Percentiles rank a stretch among this genome's conserved stretches.
phyloP scores from a whole-genome alignment of 1,139 yeast genomes.

The Geotrichum macrosporum region DNA sequence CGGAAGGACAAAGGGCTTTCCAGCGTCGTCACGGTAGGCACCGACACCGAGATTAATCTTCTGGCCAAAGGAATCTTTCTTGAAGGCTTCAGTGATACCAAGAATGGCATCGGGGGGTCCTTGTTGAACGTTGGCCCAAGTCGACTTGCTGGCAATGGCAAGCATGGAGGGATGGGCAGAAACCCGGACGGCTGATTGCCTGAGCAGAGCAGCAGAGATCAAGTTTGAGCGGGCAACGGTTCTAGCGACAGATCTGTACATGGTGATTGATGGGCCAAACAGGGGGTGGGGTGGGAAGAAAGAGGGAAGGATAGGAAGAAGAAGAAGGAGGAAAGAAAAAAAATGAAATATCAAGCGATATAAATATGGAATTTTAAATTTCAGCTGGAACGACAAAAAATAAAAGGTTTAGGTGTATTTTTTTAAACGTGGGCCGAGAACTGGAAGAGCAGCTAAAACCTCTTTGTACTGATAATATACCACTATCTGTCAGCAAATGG shows the following conservation, averaged over 20 bases:
- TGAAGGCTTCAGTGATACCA: constrained; percentile 59
- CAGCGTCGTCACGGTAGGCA: constrained; percentile 89
- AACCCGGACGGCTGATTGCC: constrained; percentile 7
- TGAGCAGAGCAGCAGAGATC: constrained; percentile 12
- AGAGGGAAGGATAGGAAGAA: constrained; percentile 1
- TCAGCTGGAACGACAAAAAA: neutral
- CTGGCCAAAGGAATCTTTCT: constrained; percentile 41
- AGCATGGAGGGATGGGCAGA: constrained; percentile 11
- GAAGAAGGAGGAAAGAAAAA: neutral
- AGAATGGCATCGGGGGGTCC: constrained; percentile 68
- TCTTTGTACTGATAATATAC: too few species aligned
- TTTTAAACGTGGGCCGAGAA: too few species aligned
- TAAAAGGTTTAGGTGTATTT: too few species aligned
- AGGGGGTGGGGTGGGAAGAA: neutral
- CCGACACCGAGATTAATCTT: constrained; percentile 94
- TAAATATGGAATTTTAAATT: too few species aligned
- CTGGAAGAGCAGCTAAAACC: too few species aligned
- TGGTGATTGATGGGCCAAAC: constrained; percentile 1
- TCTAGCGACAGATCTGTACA: constrained; percentile 22
- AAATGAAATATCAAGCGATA: neutral
- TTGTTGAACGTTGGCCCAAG: constrained; percentile 45
- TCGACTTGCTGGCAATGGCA: constrained; percentile 25
- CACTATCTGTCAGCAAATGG: too few species aligned
- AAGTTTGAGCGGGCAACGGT: constrained; percentile 16
- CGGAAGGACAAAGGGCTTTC: constrained; percentile 92